Evolutionary conservation across 208 protist genomes (phyloP), one percentile per base, ranked within the genome.

Genomic region (Balamuthia mandrillaris): DNA sequence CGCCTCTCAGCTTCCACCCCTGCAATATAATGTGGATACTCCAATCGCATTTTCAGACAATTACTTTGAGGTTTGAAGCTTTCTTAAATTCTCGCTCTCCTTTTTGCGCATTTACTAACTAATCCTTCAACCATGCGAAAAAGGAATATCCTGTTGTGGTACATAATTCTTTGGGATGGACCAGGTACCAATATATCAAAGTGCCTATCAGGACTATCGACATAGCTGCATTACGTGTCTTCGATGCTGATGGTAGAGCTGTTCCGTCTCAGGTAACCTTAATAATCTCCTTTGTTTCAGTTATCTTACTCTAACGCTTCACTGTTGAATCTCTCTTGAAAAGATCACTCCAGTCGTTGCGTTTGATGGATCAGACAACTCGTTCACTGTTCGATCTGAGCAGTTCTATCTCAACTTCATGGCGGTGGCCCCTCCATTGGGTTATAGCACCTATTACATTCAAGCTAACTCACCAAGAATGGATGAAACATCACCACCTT

Each of bases 81-180:
- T n/a, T 2, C n/a, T 18, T 16, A 61, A 3, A n/a, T 61, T 29
- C 0, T 60, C 52, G 10, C 47, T 18, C 47, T 1, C 54, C 33
- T 37, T 6, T 47, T 21, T 66, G 65, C 54, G 35, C 33, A n/a
- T 24, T 37, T 51, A 54, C 66, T 70, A 35, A 56, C 14, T 14
- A 37, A n/a, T 4, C 18, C 47, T 4, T 18, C 56, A 14, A 9
- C 18, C 16, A 81, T 31, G 31, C 9, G 44, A 14, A 37, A 45
- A 9, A 16, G 12, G 35, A 63, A 1, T 41, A 66, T 44, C 79
- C 84, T 24, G 33, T 87, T 6, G 51, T 87, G 18, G 65, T 63
- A 3, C 68, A 81, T 27, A 87, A 81, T 56, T 29, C 41, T 9
- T 35, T 87, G 29, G 68, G 68, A 16, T 87, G 84, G 84, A 27